Evolutionary conservation across 176 grass and related monocot genomes (phyloP).

Genomic region (Raddia distichophylla): DNA sequence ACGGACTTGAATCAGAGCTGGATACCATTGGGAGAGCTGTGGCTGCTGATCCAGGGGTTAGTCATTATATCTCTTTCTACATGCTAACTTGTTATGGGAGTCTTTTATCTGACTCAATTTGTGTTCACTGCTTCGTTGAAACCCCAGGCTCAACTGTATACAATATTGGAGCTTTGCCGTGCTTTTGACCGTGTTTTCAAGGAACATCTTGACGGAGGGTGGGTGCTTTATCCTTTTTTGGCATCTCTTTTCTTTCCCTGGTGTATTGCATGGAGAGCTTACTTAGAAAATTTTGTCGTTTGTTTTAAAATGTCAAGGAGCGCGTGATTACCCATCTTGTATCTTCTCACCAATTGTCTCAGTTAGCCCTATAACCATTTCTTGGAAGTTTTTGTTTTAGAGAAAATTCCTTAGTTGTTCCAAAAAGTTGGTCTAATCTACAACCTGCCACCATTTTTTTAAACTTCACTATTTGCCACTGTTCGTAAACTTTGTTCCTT

Average conservation of each 20-base stretch:
- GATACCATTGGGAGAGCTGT: slow-evolving; percentile 60
- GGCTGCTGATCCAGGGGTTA: slow-evolving; percentile 72
- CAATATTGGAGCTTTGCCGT: no score
- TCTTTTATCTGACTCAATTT: slow-evolving; percentile 24
- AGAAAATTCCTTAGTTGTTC: no score
- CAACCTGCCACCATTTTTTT: no score
- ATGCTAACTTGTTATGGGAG: not conserved
- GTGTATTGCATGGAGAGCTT: not conserved
- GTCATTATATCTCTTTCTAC: slow-evolving; percentile 25
- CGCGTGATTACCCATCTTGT: not conserved
- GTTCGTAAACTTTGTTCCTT: no score
- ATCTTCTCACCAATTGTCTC: not conserved
- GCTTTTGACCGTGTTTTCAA: no score
- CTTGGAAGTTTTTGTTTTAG: not conserved
- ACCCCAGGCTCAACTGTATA: not conserved
- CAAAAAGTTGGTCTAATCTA: no score
- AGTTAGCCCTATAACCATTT: not conserved
- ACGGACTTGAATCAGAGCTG: slow-evolving; percentile 79
- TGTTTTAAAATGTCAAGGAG: not conserved
- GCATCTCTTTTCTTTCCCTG: not conserved
- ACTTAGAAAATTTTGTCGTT: not conserved
- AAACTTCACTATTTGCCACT: no score
- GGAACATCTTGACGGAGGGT: slow-evolving; percentile 26
- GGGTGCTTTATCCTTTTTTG: slow-evolving; percentile 4
- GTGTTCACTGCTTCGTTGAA: slow-evolving; percentile 9